A percentile compares a stretch with the other conserved stretches of the same genome.
These are phyloP conservation scores for Dorcoceras hygrometricum DNA, from an alignment of 257 asterid species.

Conservation along the genomic window DNA sequence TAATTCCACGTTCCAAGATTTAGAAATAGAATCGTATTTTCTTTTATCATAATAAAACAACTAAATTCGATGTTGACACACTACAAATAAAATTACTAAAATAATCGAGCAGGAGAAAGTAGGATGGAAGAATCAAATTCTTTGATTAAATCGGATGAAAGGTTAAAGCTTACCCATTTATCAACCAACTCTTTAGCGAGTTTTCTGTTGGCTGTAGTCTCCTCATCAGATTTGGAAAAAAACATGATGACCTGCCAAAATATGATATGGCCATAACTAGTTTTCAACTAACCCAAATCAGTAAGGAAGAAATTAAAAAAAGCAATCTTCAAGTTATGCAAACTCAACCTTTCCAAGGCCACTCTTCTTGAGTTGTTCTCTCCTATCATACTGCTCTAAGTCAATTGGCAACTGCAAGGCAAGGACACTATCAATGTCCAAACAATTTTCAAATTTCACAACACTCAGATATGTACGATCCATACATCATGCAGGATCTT, in stretches of 20 bases:
- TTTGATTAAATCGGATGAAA: slow-evolving; percentile 7
- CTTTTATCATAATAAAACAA: neutral
- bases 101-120: neutral
- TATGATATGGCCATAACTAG: slow-evolving; percentile 9
- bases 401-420: slow-evolving; percentile 84
- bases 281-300: slow-evolving; percentile 15
- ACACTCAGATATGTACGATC: neutral
- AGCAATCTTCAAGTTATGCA: slow-evolving; percentile 3
- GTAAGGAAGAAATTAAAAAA: neutral
- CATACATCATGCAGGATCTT: slow-evolving; percentile 80
- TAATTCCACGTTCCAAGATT: neutral
- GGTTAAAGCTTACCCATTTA: slow-evolving; percentile 70
- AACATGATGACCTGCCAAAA: slow-evolving; percentile 87
- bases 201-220: slow-evolving; percentile 81
- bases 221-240: slow-evolving; percentile 89
- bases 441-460: slow-evolving; percentile 1
- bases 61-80: neutral
- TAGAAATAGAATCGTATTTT: neutral
- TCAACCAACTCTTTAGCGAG: slow-evolving; percentile 97
- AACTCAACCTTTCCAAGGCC: slow-evolving; percentile 84
- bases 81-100: neutral
- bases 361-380: slow-evolving; percentile 83
- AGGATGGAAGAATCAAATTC: neutral
- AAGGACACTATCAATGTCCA: slow-evolving; percentile 29
- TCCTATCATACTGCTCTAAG: slow-evolving; percentile 72